Evolutionary conservation across 768 basidiomycete species (phyloP).

Genomic region (Tulasnella sp.): DNA sequence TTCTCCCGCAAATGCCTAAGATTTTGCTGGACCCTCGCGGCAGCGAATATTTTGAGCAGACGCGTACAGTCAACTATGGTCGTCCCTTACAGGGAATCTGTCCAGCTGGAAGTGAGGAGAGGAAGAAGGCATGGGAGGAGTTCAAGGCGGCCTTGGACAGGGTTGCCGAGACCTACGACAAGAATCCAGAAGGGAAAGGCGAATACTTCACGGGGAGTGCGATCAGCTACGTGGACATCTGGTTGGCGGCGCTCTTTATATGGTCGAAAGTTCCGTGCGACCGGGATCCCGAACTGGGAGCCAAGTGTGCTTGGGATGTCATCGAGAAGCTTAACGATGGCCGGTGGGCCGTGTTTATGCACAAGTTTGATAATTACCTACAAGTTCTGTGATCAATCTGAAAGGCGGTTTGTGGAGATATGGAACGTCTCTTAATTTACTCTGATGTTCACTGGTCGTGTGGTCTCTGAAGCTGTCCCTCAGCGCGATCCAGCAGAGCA

Average conservation of each 20-base stretch:
- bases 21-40: conserved; percentile 21
- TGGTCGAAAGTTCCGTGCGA: conserved; percentile 75
- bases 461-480: neutral
- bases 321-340: conserved; percentile 71
- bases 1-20: conserved; percentile 60
- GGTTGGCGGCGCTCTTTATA: conserved; percentile 70
- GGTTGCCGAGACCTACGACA: conserved; percentile 26
- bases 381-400: conserved; percentile 18
- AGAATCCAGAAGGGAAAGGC: conserved; percentile 28
- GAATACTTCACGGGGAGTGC: conserved; percentile 57
- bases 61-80: neutral
- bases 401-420: neutral
- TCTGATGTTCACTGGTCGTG: neutral
- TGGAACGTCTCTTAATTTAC: neutral
- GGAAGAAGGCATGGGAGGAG: conserved; percentile 23
- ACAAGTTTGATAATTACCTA: conserved; percentile 39
- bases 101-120: conserved; percentile 22
- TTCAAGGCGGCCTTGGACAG: conserved; percentile 21
- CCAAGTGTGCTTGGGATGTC: conserved; percentile 65
- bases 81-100: neutral
- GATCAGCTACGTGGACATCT: conserved; percentile 75
- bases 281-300: conserved; percentile 28
- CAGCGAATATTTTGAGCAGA: conserved; percentile 19
- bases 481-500: no score
- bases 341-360: conserved; percentile 65